Conservation (phyloP, 176 grass and related monocot genomes). For the Carex myosuroides region DNA sequence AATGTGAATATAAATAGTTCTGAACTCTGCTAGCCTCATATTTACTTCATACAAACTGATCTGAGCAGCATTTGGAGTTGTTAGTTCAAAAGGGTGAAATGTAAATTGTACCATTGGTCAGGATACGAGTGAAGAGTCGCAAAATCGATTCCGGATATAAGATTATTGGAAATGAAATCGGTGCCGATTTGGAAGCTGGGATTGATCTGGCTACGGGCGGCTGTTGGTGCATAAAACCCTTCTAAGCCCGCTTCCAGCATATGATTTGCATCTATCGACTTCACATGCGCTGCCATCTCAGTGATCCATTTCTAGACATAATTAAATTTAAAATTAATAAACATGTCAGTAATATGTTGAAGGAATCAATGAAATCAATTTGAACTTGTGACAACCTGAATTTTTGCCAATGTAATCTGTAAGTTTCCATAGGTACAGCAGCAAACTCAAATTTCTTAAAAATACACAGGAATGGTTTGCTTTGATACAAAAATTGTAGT, state of each 20-base stretch:
- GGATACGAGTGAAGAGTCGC: constrained; percentile 97
- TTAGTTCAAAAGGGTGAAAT: neutral
- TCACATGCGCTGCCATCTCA: constrained; percentile 84
- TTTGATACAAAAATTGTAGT: neutral
- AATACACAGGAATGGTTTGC: too few species aligned
- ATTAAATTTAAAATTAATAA: neutral
- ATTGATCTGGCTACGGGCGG: constrained; percentile 24
- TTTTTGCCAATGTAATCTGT: too few species aligned
- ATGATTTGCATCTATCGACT: constrained; percentile 78
- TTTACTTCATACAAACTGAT: neutral
- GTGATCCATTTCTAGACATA: constrained; percentile 62
- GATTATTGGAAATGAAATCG: constrained; percentile 92
- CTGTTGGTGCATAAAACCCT: constrained; percentile 69
- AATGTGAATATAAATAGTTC: too few species aligned
- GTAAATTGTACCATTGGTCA: constrained; percentile 55
- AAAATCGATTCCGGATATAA: constrained; percentile 64
- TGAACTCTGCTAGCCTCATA: too few species aligned
- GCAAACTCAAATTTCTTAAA: too few species aligned
- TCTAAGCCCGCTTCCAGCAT: constrained; percentile 88
- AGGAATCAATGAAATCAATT: neutral
- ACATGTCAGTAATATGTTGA: neutral
- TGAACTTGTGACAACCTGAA: neutral
- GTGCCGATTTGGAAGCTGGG: constrained; percentile 64
- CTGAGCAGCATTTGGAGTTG: neutral
- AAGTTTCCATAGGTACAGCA: too few species aligned